Base-by-base conservation (phyloP, 768 basidiomycete genomes). In the Strobilomyces dryophilus region DNA sequence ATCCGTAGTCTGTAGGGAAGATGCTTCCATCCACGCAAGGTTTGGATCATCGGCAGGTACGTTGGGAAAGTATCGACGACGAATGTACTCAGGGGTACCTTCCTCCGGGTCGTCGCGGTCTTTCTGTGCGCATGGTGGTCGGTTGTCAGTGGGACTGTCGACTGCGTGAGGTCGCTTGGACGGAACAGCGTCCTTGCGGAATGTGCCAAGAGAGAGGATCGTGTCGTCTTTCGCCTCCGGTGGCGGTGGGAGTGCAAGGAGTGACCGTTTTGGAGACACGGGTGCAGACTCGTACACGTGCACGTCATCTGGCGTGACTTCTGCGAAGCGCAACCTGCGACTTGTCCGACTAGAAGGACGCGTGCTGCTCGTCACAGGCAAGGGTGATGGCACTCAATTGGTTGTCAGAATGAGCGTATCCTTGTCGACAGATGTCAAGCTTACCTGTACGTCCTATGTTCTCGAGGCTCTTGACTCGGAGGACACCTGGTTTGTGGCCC, bases 251-350 rank as follows among this genome's bases (percentile, higher is more conserved):
- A 89, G 73, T 0, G 89, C 82, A 1, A 89, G 71, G 0, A 69
- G 47, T 2, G 71, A 63, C 53, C 76, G 79, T 55, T 77, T 79
- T n/a, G 90, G 90, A 4, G 91, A 90, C 2, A 85, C 73, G 5
- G 89, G 90, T 2, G 82, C 84, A 14, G 89, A 91, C 60, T 90
- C 87, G 61, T 92, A 92, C 1, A 92, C 85, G 67, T 89, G 78
- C 2, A 92, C 81, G 62, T 92, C 87, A n/a, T 79, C 70, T 0
- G 87, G 82, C 1, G 78, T 80, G 15, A 90, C 73, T 36, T 91
- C 84, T 31, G 89, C 87, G 61, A 93, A 93, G 17, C 90, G 83
- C 29, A 92, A 69, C 57, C 71, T 81, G 14, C 85, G 72, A 45
- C 73, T 62, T 1, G 77, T 56, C 69, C 81, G 47, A 66, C 82